Evolutionary conservation across 2,329 filamentous ascomycete genomes (phyloP).

Genomic region (Falciphora oryzae): DNA sequence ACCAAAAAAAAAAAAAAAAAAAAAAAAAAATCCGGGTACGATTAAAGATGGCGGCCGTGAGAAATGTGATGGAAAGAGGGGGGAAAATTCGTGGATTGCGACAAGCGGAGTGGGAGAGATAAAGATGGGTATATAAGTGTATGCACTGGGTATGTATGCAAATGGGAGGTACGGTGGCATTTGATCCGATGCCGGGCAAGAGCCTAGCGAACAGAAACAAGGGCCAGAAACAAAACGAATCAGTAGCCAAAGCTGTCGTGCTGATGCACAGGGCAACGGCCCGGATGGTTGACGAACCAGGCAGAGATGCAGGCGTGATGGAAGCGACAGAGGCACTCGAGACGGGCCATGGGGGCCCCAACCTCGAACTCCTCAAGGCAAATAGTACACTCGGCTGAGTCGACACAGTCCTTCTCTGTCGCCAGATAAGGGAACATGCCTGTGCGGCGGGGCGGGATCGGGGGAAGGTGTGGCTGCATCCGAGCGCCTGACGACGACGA

Average conservation of each 20-base stretch:
- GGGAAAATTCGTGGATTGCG: too few relatives aligned
- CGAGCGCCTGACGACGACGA: background rate
- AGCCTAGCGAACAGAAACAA: background rate
- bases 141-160: background rate
- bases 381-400: conserved; percentile 62
- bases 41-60: too few relatives aligned
- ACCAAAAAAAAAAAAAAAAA: background rate
- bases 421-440: conserved; percentile 60
- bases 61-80: too few relatives aligned
- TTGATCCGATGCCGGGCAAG: background rate
- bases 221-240: background rate
- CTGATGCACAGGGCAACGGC: conserved; percentile 60
- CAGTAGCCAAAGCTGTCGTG: conserved; percentile 54
- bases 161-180: background rate
- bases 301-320: conserved; percentile 54
- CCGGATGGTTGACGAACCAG: conserved; percentile 59
- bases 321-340: conserved; percentile 63
- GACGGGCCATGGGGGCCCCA: conserved; percentile 56
- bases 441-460: conserved; percentile 34
- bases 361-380: conserved; percentile 62
- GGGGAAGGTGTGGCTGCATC: background rate
- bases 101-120: background rate
- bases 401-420: conserved; percentile 64
- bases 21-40: too few relatives aligned
- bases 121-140: background rate